Percentiles rank a stretch among this genome's conserved stretches.
Conservation (phyloP, 225 moss, liverwort and hornwort species). For the Polytrichum formosum region DNA sequence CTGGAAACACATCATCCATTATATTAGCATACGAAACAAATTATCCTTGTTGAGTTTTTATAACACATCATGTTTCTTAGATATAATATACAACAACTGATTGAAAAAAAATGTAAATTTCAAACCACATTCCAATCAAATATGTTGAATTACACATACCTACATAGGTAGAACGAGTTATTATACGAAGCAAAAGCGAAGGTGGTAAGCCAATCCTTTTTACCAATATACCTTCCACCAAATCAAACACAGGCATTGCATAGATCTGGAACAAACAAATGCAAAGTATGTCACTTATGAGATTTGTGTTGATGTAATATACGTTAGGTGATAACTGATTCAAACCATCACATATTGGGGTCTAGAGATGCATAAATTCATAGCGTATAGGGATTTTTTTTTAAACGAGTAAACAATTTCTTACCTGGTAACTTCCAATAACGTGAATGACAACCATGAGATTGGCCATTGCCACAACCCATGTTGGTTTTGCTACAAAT, state of each 20-base stretch:
- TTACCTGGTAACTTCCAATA: conserved; percentile 49
- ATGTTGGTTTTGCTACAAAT: conserved; percentile 14
- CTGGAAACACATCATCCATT: conserved; percentile 12
- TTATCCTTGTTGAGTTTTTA: too few species aligned
- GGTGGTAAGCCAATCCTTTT: conserved; percentile 18
- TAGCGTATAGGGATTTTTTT: background rate
- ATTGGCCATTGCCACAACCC: conserved; percentile 41
- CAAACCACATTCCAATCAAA: background rate
- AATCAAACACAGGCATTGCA: conserved; percentile 71
- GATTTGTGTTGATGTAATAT: background rate
- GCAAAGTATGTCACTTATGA: background rate
- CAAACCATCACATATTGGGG: background rate
- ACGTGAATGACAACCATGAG: conserved; percentile 65
- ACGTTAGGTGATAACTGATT: background rate
- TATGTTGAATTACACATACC: conserved; percentile 8
- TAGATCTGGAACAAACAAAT: conserved; percentile 35
- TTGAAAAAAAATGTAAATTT: background rate
- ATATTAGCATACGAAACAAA: background rate
- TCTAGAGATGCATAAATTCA: background rate
- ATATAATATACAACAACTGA: background rate
- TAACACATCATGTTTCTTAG: background rate
- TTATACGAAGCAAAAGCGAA: conserved; percentile 23
- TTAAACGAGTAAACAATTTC: background rate
- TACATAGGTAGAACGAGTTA: conserved; percentile 36
- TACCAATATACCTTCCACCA: conserved; percentile 50